These are phyloP conservation scores for Myxozyma monticola DNA, from an alignment of 805 yeast species.

Conservation along the genomic window DNA sequence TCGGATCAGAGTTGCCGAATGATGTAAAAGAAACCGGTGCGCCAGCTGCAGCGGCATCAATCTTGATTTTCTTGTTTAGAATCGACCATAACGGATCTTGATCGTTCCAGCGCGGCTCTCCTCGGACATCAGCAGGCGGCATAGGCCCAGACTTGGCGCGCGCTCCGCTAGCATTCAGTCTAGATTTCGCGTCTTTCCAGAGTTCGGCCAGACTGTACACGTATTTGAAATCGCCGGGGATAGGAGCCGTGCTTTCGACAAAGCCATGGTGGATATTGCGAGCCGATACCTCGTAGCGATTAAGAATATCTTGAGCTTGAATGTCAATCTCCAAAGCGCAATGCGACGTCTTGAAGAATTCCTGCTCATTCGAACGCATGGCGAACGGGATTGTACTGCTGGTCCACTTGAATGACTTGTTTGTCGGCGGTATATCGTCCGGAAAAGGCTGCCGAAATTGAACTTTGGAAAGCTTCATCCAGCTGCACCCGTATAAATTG, in stretches of 20 bases:
- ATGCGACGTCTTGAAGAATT: constrained; percentile 57
- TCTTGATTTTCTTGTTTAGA: constrained; percentile 3
- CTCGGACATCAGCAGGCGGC: too few species aligned
- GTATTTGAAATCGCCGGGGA: constrained; percentile 27
- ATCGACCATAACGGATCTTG: constrained; percentile 2
- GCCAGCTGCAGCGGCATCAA: constrained; percentile 1
- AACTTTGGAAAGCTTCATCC: constrained; percentile 54
- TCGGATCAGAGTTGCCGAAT: neutral
- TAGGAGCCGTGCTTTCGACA: constrained; percentile 38
- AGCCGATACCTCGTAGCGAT: constrained; percentile 49
- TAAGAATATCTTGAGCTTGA: constrained; percentile 57
- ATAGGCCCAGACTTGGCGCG: too few species aligned
- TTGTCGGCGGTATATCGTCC: neutral
- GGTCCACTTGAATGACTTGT: constrained; percentile 13
- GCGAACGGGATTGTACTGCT: constrained; percentile 5
- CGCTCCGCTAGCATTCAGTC: too few species aligned
- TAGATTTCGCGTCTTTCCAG: constrained; percentile 50
- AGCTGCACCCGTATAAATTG: constrained; percentile 80
- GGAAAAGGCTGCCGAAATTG: constrained; percentile 49
- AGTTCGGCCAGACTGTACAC: constrained; percentile 44
- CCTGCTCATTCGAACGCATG: constrained; percentile 17
- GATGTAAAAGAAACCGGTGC: neutral
- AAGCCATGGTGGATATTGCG: constrained; percentile 55
- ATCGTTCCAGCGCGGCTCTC: constrained; percentile 8
- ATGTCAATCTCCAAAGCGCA: constrained; percentile 73